Conservation (phyloP, 2,329 filamentous ascomycete species). For the Aspergillus sp. region DNA sequence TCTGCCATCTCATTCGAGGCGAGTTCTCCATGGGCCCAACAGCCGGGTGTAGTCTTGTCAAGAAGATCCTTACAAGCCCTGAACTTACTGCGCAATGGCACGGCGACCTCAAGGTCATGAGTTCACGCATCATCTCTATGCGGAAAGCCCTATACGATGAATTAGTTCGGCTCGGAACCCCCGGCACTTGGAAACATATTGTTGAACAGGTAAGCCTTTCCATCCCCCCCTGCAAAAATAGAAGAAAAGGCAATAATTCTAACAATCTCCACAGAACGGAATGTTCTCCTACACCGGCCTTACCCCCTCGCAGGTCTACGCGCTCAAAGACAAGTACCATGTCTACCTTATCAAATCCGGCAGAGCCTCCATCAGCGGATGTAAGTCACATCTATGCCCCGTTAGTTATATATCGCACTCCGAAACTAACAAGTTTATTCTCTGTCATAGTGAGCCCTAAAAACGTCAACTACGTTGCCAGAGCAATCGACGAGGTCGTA, state of each 20-base stretch:
- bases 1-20: slow-evolving; percentile 41
- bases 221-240: neutral
- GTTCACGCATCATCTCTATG: slow-evolving; percentile 90
- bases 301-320: slow-evolving; percentile 44
- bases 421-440: neutral
- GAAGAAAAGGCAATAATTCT: neutral
- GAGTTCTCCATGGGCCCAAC: slow-evolving; percentile 62
- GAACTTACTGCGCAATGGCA: slow-evolving; percentile 85
- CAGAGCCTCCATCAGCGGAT: slow-evolving; percentile 40
- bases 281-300: slow-evolving; percentile 83
- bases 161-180: slow-evolving; percentile 79
- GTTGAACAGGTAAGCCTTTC: slow-evolving; percentile 73
- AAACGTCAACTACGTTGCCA: slow-evolving; percentile 41
- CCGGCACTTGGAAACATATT: slow-evolving; percentile 96
- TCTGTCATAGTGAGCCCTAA: slow-evolving; percentile 35
- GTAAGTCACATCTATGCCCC: slow-evolving; percentile 24
- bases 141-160: slow-evolving; percentile 73
- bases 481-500: slow-evolving; percentile 38
- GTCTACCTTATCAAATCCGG: slow-evolving; percentile 44
- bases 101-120: slow-evolving; percentile 85
- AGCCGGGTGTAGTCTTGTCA: slow-evolving; percentile 83
- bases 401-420: neutral
- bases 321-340: slow-evolving; percentile 43
- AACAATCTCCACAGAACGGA: slow-evolving; percentile 50
- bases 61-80: slow-evolving; percentile 74